Base-by-base conservation (phyloP, 352 stramenopile species). In the Saprolegnia diclina region DNA sequence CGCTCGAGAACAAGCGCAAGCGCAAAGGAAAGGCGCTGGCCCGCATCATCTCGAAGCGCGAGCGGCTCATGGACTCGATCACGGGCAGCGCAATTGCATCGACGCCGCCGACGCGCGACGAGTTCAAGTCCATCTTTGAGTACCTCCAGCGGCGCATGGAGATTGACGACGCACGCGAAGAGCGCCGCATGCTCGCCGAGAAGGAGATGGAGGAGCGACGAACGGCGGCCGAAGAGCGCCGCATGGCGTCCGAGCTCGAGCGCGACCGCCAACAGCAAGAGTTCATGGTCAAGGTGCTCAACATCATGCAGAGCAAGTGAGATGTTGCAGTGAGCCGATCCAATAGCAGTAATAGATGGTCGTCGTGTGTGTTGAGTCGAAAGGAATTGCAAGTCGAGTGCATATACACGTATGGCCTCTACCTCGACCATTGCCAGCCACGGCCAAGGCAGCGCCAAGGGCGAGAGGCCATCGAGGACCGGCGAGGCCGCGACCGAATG, bases 221-320 rank as follows among this genome's bases (percentile, higher is more conserved):
- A 50, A 38, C 42, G 22, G 63, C 63, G 1, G 63, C 63, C 4
- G 63, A 69, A 44, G 63, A 69, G 53, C 63, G 63, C 10, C 63
- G 63, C 29, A 42, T 69, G 9, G 42, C 48, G 0, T 5, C 53
- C 18, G 63, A 69, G 19, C 42, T 69, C 9, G 63, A 69, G 37
- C 44, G 63, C 19, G 63, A 69, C 37, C 44, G 48, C n/a, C 63
- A 26, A 18, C 44, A 61, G 24, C 63, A 69, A 50, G 63, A 69
- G 18, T 69, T 69, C 45, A 69, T 69, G 63, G 14, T 69, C 1
- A 57, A 56, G 19, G 63, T 69, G 32, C 63, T 69, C 40, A 38
- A 61, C n/a, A 44, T 69, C 38, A 69, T 69, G 48, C 52, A 69
- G 61, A 57, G n/a, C n/a, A n/a, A n/a, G n/a, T n/a, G n/a, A n/a